Evolutionary conservation across 2,329 filamentous ascomycete species (phyloP).

Genomic region (Aurifilum marmelostoma): DNA sequence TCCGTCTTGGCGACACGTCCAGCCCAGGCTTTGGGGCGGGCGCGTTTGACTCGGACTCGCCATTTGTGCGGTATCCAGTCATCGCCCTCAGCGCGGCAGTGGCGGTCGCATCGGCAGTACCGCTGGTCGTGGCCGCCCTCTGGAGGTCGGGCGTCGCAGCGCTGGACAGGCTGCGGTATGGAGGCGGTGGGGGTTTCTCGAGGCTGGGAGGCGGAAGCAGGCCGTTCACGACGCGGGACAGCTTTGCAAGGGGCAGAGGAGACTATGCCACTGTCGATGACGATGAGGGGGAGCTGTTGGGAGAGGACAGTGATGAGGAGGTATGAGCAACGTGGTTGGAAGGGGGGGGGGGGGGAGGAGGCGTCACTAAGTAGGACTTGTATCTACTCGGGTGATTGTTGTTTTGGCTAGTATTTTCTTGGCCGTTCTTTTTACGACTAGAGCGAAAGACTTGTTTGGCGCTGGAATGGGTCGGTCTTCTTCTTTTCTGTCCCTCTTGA

Average conservation of each 20-base stretch:
- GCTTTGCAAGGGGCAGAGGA: conserved; percentile 83
- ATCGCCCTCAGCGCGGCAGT: conserved; percentile 68
- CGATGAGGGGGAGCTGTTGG: conserved; percentile 91
- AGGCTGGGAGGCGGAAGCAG: conserved; percentile 58
- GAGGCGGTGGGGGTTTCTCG: conserved; percentile 48
- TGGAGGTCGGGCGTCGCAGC: conserved; percentile 67
- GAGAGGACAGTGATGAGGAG: conserved; percentile 92
- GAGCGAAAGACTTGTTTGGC: conserved; percentile 15
- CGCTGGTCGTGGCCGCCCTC: conserved; percentile 71
- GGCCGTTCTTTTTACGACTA: not conserved
- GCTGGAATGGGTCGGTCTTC: conserved; percentile 1
- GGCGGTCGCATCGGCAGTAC: conserved; percentile 64
- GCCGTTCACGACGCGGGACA: conserved; percentile 84
- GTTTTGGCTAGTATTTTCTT: conserved; percentile 1
- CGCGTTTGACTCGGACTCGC: conserved; percentile 69
- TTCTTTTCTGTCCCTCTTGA: not conserved
- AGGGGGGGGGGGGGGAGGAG: too few species aligned
- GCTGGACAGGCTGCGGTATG: conserved; percentile 47
- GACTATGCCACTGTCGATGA: conserved; percentile 89
- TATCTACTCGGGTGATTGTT: conserved; percentile 4
- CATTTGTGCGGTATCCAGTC: conserved; percentile 83
- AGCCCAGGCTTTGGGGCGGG: conserved; percentile 38
- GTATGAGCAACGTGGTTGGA: conserved; percentile 49
- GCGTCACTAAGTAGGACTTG: not conserved
- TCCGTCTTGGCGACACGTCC: conserved; percentile 76